Conservation (phyloP, 805 yeast species). For the Candida bentonensis region DNA sequence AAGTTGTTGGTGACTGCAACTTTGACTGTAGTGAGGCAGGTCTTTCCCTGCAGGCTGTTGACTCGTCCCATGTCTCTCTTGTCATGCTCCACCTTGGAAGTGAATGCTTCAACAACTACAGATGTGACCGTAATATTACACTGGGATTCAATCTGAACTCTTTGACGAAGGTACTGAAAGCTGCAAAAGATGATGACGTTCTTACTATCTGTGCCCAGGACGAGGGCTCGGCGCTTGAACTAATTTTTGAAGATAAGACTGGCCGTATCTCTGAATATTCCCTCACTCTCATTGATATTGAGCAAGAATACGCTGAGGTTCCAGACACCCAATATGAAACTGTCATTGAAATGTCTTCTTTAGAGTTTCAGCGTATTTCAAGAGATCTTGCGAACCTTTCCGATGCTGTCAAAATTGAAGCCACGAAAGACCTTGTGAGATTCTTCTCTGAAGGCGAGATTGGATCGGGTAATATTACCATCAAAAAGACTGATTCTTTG, state of each 20-base stretch:
- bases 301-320: constrained; percentile 82
- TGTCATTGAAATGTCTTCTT: constrained; percentile 71
- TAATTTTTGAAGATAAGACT: constrained; percentile 83
- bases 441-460: constrained; percentile 85
- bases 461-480: constrained; percentile 73
- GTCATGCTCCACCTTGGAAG: constrained; percentile 79
- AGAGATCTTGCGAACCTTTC: constrained; percentile 77
- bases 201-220: constrained; percentile 85
- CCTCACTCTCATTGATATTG: constrained; percentile 89
- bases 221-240: constrained; percentile 59
- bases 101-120: constrained; percentile 78
- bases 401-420: constrained; percentile 74
- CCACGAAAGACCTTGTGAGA: constrained; percentile 84
- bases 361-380: constrained; percentile 78
- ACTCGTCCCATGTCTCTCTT: constrained; percentile 87
- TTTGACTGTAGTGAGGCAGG: constrained; percentile 95
- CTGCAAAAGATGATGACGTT: constrained; percentile 83
- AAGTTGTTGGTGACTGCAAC: constrained; percentile 88
- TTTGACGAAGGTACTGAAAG: constrained; percentile 74
- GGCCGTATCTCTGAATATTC: constrained; percentile 88
- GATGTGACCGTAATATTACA: constrained; percentile 90
- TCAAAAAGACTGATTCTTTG: constrained; percentile 72
- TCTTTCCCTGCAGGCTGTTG: constrained; percentile 92
- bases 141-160: constrained; percentile 83
- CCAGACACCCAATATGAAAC: constrained; percentile 90